phyloP scores from a whole-genome alignment of 176 grass and related monocot species.

The Lolium perenne region DNA sequence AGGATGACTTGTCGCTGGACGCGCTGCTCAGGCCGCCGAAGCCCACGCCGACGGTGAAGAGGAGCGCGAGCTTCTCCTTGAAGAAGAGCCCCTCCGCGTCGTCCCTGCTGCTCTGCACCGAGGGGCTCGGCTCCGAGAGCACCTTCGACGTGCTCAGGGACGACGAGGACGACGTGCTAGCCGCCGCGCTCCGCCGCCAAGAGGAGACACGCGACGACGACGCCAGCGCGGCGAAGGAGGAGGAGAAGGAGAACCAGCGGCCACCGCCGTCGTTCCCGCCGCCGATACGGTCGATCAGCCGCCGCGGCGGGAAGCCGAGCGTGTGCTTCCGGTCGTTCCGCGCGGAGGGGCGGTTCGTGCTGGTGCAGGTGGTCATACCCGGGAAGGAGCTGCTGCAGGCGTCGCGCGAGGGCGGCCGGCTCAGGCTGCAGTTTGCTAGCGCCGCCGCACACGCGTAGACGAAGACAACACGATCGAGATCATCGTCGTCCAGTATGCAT shows the following conservation, averaged over 20 bases:
- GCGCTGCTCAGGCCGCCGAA: constrained; percentile 48
- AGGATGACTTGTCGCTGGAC: constrained; percentile 59
- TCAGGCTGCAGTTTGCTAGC: constrained; percentile 65
- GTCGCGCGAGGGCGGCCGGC: constrained; percentile 64
- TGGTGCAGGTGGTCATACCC: constrained; percentile 71
- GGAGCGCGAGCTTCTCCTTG: constrained; percentile 62
- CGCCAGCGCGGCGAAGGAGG: neutral
- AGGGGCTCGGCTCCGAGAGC: constrained; percentile 88
- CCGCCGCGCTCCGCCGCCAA: neutral
- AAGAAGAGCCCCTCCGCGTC: constrained; percentile 43
- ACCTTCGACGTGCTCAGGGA: constrained; percentile 70
- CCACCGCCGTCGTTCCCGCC: constrained; percentile 58
- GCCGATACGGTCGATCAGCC: constrained; percentile 68
- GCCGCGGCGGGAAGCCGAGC: constrained; percentile 60
- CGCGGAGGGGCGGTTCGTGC: constrained; percentile 67
- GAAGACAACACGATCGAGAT: neutral
- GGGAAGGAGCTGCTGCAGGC: constrained; percentile 69
- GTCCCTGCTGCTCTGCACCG: constrained; percentile 72
- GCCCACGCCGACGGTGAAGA: constrained; percentile 30
- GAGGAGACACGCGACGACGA: neutral
- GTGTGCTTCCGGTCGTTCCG: constrained; percentile 69
- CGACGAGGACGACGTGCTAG: constrained; percentile 31
- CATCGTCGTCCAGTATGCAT: neutral
- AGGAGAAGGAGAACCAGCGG: constrained; percentile 1
- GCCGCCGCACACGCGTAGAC: constrained; percentile 23